Evolutionary conservation across 768 basidiomycete genomes (phyloP).

Genomic region (Xerocomellus amylosporus): DNA sequence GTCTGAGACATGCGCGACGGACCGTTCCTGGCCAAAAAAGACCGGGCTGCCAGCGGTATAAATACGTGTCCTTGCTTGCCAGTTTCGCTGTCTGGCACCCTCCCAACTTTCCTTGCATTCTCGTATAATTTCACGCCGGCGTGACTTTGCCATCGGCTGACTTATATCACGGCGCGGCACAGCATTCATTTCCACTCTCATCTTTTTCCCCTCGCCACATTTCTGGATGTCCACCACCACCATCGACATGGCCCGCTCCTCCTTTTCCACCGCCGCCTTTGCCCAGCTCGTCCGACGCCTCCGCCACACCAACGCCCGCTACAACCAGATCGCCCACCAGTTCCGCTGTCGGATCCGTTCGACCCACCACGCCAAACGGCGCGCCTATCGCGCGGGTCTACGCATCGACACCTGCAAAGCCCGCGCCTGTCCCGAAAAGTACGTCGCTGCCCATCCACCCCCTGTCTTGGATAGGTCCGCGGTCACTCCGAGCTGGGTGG

Average conservation of each 20-base stretch:
- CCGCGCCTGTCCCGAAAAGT: constrained; percentile 34
- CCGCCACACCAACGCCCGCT: constrained; percentile 43
- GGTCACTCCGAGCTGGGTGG: constrained; percentile 29
- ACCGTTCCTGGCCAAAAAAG: not conserved
- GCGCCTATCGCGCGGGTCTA: constrained; percentile 44
- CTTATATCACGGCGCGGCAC: constrained; percentile 1
- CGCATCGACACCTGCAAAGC: constrained; percentile 44
- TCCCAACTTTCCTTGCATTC: not conserved
- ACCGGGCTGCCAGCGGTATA: constrained; percentile 10
- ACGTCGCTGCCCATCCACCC: constrained; percentile 32
- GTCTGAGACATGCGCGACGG: constrained; percentile 8
- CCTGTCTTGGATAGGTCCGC: constrained; percentile 32
- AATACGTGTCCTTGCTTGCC: not conserved
- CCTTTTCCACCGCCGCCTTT: constrained; percentile 29
- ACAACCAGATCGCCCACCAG: constrained; percentile 38
- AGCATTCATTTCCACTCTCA: constrained; percentile 2
- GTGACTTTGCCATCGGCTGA: constrained; percentile 3
- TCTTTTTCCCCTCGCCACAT: not conserved
- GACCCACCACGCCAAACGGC: constrained; percentile 47
- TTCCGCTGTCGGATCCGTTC: constrained; percentile 37
- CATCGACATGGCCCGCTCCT: constrained; percentile 21
- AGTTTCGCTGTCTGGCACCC: constrained; percentile 7
- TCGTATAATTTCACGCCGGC: constrained; percentile 11
- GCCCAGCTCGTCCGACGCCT: constrained; percentile 42
- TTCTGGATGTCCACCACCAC: constrained; percentile 9